Evolutionary conservation across 768 basidiomycete species (phyloP), one percentile per base, ranked within the genome.

Genomic region (Auricularia auricula-judae): DNA sequence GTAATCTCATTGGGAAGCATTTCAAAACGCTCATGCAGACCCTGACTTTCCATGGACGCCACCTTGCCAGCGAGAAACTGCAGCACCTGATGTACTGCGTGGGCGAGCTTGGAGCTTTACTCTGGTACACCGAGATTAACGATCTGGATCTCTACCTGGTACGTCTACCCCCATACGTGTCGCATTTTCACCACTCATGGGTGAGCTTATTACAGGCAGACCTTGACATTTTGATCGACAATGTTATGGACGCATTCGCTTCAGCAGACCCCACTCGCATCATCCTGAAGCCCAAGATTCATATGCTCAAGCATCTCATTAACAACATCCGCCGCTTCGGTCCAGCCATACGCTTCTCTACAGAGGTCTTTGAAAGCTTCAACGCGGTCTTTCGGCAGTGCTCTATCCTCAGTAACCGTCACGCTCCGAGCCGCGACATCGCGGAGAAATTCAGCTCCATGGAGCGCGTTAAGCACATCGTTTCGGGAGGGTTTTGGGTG

Each of bases 1-100:
- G 78, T 63, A 75, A 74, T 1, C 68, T 82, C 3, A 77, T 81
- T 56, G 79, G 79, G 7, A 70, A 70, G 3, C 79, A 80, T 33
- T 73, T 80, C 59, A 80, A 80, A 65, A 74, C 73, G 0, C 21
- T 81, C 0, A 68, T 69, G 1, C 79, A 81, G 66, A 71, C 73
- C 8, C 71, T 70, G 29, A 65, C 69, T 1, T 81, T 80, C 66
- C 77, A 79, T 64, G 33, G 71, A 2, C 42, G 78, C 23, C 73
- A 77, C n/a, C 68, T 81, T 43, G 42, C 42, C 8, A 10, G 10
- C 8, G 10, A 8, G 16, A 16, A 43, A 16, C 42, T 43, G 10
- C 16, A 10, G 10, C 42, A 43, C 16, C 10, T 43, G 10, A 16
- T 43, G 16, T 16, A 16, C 42, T 43, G 42, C 42, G 16, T 43